phyloP scores from a whole-genome alignment of 2,329 filamentous ascomycete genomes.

The Coniochaeta hoffmannii region DNA sequence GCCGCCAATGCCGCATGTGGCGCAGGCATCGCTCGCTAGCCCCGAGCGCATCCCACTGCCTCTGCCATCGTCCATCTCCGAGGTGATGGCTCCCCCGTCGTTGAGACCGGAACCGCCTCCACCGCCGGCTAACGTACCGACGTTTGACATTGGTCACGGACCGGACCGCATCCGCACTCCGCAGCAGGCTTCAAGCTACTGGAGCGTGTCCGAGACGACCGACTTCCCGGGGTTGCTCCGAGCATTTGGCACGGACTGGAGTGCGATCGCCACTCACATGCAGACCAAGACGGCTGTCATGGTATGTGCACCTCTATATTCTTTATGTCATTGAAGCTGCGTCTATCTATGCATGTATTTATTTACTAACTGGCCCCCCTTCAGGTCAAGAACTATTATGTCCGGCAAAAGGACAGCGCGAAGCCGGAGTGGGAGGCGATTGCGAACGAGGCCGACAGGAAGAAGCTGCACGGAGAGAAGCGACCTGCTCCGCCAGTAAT shows the following conservation, averaged over 20 bases:
- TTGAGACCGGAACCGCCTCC: conserved; percentile 46
- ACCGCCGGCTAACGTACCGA: conserved; percentile 37
- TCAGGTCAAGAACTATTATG: conserved; percentile 63
- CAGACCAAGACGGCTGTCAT: conserved; percentile 81
- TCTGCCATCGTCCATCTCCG: conserved; percentile 33
- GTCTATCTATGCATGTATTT: neutral
- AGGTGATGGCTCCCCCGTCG: conserved; percentile 50
- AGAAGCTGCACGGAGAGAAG: conserved; percentile 47
- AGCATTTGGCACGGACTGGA: conserved; percentile 75
- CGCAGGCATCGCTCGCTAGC: conserved; percentile 14
- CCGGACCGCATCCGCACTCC: conserved; percentile 42
- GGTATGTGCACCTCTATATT: conserved; percentile 54
- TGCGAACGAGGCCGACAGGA: conserved; percentile 52
- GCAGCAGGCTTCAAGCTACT: conserved; percentile 69
- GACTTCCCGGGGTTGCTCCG: conserved; percentile 68
- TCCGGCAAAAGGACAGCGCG: conserved; percentile 48
- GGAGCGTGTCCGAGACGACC: conserved; percentile 74
- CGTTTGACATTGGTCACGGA: conserved; percentile 36
- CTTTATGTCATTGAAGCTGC: too few relatives aligned
- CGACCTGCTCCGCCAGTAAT: conserved; percentile 53
- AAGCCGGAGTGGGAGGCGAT: conserved; percentile 54
- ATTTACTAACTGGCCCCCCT: conserved; percentile 9
- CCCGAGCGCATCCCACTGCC: conserved; percentile 28
- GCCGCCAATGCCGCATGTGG: conserved; percentile 28
- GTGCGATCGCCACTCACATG: conserved; percentile 69